These are phyloP conservation scores for Agaricus blazei DNA, from an alignment of 768 basidiomycete genomes.

Conservation along the genomic window DNA sequence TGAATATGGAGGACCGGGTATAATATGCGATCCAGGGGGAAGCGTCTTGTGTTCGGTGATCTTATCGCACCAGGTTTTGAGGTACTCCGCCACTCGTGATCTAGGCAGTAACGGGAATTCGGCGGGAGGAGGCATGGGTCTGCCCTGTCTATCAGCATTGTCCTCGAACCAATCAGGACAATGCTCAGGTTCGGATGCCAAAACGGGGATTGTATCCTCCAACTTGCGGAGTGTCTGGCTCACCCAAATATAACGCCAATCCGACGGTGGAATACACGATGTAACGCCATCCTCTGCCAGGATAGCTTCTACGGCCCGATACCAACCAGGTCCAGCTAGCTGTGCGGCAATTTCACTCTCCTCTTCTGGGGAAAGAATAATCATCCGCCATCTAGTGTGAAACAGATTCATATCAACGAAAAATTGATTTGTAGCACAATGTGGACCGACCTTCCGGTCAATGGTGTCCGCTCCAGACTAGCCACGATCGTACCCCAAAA, in stretches of 20 bases:
- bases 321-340: constrained; percentile 84
- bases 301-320: constrained; percentile 74
- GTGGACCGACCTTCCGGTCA: constrained; percentile 72
- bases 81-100: constrained; percentile 67
- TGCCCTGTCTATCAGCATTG: constrained; percentile 39
- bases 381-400: constrained; percentile 68
- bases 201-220: constrained; percentile 65
- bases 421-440: neutral
- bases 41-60: constrained; percentile 38
- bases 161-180: constrained; percentile 47
- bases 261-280: constrained; percentile 60
- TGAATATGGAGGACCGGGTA: constrained; percentile 84
- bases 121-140: constrained; percentile 76
- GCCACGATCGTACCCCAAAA: constrained; percentile 70
- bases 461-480: constrained; percentile 70
- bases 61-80: constrained; percentile 53
- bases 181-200: constrained; percentile 55
- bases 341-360: constrained; percentile 85
- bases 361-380: constrained; percentile 87
- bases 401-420: constrained; percentile 3
- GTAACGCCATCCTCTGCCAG: constrained; percentile 61
- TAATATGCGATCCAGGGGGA: constrained; percentile 42
- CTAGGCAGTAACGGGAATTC: constrained; percentile 80
- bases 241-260: constrained; percentile 94
- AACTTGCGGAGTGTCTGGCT: constrained; percentile 70